Base-by-base conservation (phyloP, 225 moss, liverwort and hornwort species). In the Bryoerythrophyllum caledonicum region DNA sequence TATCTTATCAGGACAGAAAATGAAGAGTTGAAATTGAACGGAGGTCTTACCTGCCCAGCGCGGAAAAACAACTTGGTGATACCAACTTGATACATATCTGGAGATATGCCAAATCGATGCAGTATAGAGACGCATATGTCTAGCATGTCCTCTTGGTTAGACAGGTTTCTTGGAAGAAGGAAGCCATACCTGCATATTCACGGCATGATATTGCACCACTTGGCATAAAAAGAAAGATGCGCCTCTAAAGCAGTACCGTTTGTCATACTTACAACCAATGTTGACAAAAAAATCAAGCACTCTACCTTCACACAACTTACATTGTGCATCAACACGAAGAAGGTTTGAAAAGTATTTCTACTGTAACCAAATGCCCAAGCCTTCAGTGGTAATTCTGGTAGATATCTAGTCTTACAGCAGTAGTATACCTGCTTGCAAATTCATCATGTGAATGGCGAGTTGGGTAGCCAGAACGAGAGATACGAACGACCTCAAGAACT, bases 31-130 rank as follows among this genome's bases (percentile, higher is more conserved):
- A 37, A 10, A n/a, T 38, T 26, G 13, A 49, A 26, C 20, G 24
- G 13, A 24, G 26, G 44, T 65, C 64, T n/a, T 81, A 93, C 99
- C 89, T 99, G 99, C 53, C 99, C 99, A 82, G 99, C 95, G 58
- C 99, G 99, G 65, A 99, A 99, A 82, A 99, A 95, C 25, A 99
- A 82, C 77, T 95, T 99, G 66, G 95, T 95, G 40, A 92, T 82
- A 64, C 99, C 99, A 74, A 99, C 88, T 95, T 99, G 95, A 71
- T 93, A 99, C 99, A 99, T 95, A 78, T 99, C 93, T 75, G 91
- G 88, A 68, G 93, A 87, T 71, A 99, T 99, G 67, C 95, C 95
- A 84, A 99, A 99, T 74, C 93, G 99, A 74, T 93, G 84, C 76
- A 99, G 83, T 63, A 99, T 83, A 66, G 93, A 93, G 65, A 92